Percentiles rank a stretch among this genome's conserved stretches.
phyloP scores from a whole-genome alignment of 1,284 basidiomycete genomes.

The Gymnopus androsaceus region DNA sequence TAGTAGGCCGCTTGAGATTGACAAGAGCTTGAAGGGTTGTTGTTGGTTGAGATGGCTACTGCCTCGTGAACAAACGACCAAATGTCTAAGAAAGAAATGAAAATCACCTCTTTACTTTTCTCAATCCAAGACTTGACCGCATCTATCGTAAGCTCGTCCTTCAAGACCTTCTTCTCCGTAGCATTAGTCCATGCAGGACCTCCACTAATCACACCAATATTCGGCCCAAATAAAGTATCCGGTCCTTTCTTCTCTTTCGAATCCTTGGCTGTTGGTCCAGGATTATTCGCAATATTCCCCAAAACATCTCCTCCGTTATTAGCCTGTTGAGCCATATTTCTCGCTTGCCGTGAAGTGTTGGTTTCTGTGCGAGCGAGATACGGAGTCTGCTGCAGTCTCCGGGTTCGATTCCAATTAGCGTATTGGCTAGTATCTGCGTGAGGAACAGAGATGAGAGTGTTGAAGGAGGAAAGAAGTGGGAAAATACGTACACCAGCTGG shows the following conservation, averaged over 20 bases:
- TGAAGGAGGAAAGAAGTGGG: not conserved
- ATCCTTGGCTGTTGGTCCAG: slow-evolving; percentile 23
- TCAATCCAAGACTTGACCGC: slow-evolving; percentile 81
- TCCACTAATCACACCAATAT: slow-evolving; percentile 59
- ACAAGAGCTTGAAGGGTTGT: slow-evolving; percentile 90
- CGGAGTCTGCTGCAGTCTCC: slow-evolving; percentile 47
- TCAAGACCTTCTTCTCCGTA: slow-evolving; percentile 45
- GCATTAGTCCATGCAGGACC: slow-evolving; percentile 54
- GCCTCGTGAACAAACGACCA: slow-evolving; percentile 1
- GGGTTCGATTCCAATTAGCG: slow-evolving; percentile 56
- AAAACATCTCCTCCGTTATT: not conserved
- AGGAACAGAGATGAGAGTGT: slow-evolving; percentile 5
- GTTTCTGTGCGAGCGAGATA: slow-evolving; percentile 54
- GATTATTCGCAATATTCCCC: slow-evolving; percentile 30
- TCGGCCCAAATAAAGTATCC: slow-evolving; percentile 70
- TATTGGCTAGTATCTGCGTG: slow-evolving; percentile 38
- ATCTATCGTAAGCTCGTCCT: slow-evolving; percentile 73
- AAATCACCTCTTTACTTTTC: slow-evolving; percentile 78
- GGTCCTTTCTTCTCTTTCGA: slow-evolving; percentile 42
- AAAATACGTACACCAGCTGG: slow-evolving; percentile 5
- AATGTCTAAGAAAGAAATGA: not conserved
- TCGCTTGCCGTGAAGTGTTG: slow-evolving; percentile 41
- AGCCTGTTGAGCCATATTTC: slow-evolving; percentile 42
- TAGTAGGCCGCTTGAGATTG: slow-evolving; percentile 85
- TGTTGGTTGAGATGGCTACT: slow-evolving; percentile 74